Evolutionary conservation across 2,329 filamentous ascomycete genomes (phyloP), one percentile per base, ranked within the genome.

Genomic region (Hypomyces rosellus): DNA sequence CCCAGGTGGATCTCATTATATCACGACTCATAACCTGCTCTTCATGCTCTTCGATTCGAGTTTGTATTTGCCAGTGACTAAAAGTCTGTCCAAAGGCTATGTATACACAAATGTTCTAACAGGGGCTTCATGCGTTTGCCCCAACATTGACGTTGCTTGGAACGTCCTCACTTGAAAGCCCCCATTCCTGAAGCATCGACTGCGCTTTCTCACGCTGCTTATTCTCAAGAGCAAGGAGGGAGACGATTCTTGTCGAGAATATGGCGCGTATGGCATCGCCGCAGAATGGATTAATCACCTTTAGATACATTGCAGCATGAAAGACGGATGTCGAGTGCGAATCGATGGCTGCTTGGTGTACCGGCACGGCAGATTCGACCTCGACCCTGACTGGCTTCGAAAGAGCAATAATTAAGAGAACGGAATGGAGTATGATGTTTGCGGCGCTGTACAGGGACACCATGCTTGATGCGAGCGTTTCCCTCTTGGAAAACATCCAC

Each of bases 261-360:
- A 6, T 41, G 14, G 48, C 41, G 12, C 48, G 42, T 1, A 46
- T 13, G 18, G 43, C 7, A 15, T 50, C 48, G n/a, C 48, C 48
- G n/a, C 48, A 50, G 30, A 50, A 50, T 1, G 42, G 48, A 6
- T 50, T 45, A 8, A 46, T 45, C 48, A 50, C 46, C 15, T 30
- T 40, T 1, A 50, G 37, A 25, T 50, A 36, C 14, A 14, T n/a
- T 4, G 42, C 39, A 16, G 43, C 42, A n/a, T 46, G 34, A 16
- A 50, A 50, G 18, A 50, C 30, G 18, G 14, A 20, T 3, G 48
- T 18, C 3, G 42, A 40, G 30, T 50, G 44, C 11, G 30, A 18
- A 13, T 42, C 45, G 6, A 50, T 46, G n/a, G 48, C 37, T 13
- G 48, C 36, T 3, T 30, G 37, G n/a, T 50, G 42, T 11, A 2